These are phyloP conservation scores for Luzula sylvatica DNA, from an alignment of 176 grass and related monocot species.

Conservation along the genomic window DNA sequence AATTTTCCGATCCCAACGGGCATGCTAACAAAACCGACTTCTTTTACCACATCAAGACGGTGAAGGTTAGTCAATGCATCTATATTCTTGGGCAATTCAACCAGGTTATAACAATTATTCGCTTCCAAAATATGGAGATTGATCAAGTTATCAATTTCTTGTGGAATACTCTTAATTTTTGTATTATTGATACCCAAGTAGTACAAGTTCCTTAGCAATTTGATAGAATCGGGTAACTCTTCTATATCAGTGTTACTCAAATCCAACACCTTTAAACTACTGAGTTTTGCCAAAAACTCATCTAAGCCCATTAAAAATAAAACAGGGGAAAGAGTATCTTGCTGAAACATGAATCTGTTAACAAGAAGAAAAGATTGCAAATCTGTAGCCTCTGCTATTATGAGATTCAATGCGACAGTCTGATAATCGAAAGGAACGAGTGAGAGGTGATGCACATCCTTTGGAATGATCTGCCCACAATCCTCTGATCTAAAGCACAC, in stretches of 20 bases:
- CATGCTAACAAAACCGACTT: no score
- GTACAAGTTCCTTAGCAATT: constrained; percentile 19
- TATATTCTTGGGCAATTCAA: constrained; percentile 22
- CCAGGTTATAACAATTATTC: constrained; percentile 17
- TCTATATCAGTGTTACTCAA: constrained; percentile 16
- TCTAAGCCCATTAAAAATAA: constrained; percentile 12
- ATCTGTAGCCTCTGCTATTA: neutral
- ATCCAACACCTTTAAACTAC: constrained; percentile 26
- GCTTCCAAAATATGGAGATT: constrained; percentile 27
- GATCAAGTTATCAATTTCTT: constrained; percentile 22
- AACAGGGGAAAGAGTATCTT: neutral
- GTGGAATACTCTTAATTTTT: constrained; percentile 8
- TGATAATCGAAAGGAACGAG: constrained; percentile 6
- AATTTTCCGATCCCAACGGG: constrained; percentile 21
- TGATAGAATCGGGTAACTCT: constrained; percentile 10
- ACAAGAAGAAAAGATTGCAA: constrained; percentile 6
- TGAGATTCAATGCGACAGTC: neutral
- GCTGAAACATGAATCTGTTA: neutral
- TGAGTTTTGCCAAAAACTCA: constrained; percentile 21
- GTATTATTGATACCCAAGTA: constrained; percentile 22
- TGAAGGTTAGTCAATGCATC: no score
- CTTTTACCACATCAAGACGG: no score
- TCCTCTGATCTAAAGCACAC: constrained; percentile 16
- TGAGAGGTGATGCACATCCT: constrained; percentile 14
- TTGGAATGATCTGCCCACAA: neutral